These are phyloP conservation scores for Paramecium sonneborni DNA, from an alignment of 73 alveolate species.

Conservation along the genomic window DNA sequence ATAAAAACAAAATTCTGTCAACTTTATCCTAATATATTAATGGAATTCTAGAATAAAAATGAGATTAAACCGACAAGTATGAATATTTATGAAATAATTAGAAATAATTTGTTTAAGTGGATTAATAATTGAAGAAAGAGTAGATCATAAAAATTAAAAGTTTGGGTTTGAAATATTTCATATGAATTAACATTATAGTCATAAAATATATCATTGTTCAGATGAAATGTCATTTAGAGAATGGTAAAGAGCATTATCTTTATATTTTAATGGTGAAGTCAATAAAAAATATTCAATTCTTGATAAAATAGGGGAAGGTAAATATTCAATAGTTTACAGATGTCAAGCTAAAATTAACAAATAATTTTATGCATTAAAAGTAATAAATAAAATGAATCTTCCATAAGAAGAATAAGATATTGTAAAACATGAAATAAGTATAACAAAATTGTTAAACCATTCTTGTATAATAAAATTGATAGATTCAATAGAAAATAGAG, in stretches of 20 bases:
- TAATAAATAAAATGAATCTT: neutral
- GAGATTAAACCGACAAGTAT: constrained; percentile 15
- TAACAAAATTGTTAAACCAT: neutral
- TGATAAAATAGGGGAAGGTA: constrained; percentile 23
- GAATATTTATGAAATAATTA: neutral
- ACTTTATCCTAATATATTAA: neutral
- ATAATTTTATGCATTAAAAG: neutral
- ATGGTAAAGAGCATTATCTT: neutral
- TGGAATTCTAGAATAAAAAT: neutral
- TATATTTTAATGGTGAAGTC: constrained; percentile 43
- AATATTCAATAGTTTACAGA: neutral
- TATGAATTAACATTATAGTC: neutral
- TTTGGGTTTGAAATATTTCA: constrained; percentile 19
- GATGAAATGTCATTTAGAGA: neutral
- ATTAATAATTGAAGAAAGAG: neutral
- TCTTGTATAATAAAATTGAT: constrained; percentile 17
- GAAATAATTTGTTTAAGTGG: constrained; percentile 32
- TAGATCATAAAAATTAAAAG: neutral
- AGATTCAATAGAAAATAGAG: constrained; percentile 1
- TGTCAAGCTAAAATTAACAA: neutral
- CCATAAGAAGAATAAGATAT: neutral
- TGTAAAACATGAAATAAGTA: constrained; percentile 24
- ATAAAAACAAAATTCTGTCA: neutral
- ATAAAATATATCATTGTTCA: neutral
- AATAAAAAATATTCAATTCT: constrained; percentile 8